Conservation (phyloP, 305 asterid genomes). For the Stenogyne calaminthoides region DNA sequence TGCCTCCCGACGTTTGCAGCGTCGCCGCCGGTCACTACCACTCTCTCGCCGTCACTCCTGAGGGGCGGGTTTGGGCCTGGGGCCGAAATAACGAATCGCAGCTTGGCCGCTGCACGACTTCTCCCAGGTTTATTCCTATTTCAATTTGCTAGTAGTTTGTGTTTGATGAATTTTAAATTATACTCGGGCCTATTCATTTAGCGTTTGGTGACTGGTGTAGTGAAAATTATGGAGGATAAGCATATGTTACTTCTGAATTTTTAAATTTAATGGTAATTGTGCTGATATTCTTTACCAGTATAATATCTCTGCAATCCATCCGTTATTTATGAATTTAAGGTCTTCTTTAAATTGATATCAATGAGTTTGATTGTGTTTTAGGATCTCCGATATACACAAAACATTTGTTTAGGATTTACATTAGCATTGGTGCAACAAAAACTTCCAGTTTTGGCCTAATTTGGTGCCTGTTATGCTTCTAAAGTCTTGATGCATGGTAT, state of each 20-base stretch:
- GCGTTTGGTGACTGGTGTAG: neutral
- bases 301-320: neutral
- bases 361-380: neutral
- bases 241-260: neutral
- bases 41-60: constrained; percentile 82
- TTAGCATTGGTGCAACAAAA: neutral
- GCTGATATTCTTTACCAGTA: neutral
- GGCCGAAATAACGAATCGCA: constrained; percentile 83
- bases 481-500: neutral
- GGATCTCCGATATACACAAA: neutral
- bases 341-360: too few species aligned
- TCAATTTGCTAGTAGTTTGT: neutral
- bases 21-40: constrained; percentile 91
- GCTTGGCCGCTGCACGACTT: constrained; percentile 64
- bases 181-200: neutral
- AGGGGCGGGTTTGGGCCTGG: constrained; percentile 89
- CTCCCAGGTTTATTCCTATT: constrained; percentile 54
- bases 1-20: constrained; percentile 65
- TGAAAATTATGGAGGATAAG: neutral
- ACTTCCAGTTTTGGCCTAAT: neutral
- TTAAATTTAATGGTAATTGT: neutral
- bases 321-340: neutral
- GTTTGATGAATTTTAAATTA: constrained; percentile 14
- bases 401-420: neutral
- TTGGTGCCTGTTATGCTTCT: neutral